A percentile compares a stretch with the other conserved stretches of the same genome.
phyloP scores from a whole-genome alignment of 768 basidiomycete genomes.

The Trametes sanguinea region DNA sequence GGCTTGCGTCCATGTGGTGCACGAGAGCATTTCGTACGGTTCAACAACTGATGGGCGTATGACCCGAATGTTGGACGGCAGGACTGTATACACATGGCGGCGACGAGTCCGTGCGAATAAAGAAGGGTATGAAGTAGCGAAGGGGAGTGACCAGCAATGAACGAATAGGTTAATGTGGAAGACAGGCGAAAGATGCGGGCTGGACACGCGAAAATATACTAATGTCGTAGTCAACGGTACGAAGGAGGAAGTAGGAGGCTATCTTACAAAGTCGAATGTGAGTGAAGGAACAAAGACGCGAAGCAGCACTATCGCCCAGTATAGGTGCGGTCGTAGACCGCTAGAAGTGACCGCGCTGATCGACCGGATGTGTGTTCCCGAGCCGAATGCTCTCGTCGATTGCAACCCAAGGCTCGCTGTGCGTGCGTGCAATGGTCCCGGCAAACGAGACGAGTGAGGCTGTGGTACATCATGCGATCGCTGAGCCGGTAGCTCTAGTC shows the following conservation, averaged over 20 bases:
- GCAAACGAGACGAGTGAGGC: neutral
- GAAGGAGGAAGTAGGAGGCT: neutral
- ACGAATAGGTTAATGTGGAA: slow-evolving; percentile 7
- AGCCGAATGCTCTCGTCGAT: neutral
- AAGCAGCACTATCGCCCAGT: neutral
- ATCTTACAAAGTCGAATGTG: neutral
- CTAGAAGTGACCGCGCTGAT: slow-evolving; percentile 5
- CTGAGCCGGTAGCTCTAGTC: neutral
- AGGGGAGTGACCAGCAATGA: slow-evolving; percentile 12
- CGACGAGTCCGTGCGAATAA: slow-evolving; percentile 10
- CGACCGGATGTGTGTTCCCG: slow-evolving; percentile 9
- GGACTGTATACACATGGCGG: slow-evolving; percentile 19
- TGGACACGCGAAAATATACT: slow-evolving; percentile 6
- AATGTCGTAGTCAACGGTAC: neutral
- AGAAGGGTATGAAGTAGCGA: neutral
- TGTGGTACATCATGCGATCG: no score
- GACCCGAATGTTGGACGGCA: neutral
- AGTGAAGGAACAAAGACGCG: neutral
- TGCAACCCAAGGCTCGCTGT: slow-evolving; percentile 1
- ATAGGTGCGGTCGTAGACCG: neutral
- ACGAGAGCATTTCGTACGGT: no score
- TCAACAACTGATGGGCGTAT: no score
- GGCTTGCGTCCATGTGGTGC: neutral
- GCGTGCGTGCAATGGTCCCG: neutral
- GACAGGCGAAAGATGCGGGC: neutral